Base-by-base conservation (phyloP, 2,329 filamentous ascomycete species). In the Akanthomyces lecanii region DNA sequence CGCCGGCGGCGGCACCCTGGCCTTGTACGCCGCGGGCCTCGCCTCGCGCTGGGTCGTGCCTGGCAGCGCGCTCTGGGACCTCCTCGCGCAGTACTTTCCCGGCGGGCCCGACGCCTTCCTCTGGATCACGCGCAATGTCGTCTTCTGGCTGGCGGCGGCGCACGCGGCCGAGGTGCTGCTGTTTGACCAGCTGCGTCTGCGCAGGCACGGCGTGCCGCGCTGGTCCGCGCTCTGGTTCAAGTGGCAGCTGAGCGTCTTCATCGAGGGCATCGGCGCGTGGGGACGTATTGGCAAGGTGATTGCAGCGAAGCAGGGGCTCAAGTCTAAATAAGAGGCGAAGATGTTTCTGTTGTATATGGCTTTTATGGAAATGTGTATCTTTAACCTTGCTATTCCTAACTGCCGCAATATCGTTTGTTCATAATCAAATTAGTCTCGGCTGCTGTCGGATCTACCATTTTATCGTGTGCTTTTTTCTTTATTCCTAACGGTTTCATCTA, bases 111-210 rank as follows among this genome's bases (percentile, higher is more conserved):
- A 40, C 8, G 23, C 23, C 21, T 48, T 51, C 4, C 42, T 61
- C 23, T 57, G 62, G 62, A n/a, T 56, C 33, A 33, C 21, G 42
- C 50, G 33, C n/a, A n/a, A 33, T 28, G 25, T 44, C n/a, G 50
- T 48, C 1, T n/a, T 33, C 6, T 16, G n/a, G 16, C 44, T 61
- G 3, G 57, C 57, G 42, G 51, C 28, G 5, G 18, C 25, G 11
- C 62, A 64, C 50, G 56, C 38, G 10, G 7, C 30, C 51, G 62
- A 64, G 57, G 44, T 28, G 44, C 8, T 61, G 30, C 23, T 57
- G n/a, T 64, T 64, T 42, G 62, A 61, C 51, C 62, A 47, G 42
- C 57, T 61, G 36, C 62, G 62, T 14, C 42, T 64, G 62, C 50
- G 36, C 6, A 45, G 23, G 33, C 47, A 61, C 40, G 62, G 62